phyloP scores from a whole-genome alignment of 176 grass and related monocot species.

The Lolium rigidum region DNA sequence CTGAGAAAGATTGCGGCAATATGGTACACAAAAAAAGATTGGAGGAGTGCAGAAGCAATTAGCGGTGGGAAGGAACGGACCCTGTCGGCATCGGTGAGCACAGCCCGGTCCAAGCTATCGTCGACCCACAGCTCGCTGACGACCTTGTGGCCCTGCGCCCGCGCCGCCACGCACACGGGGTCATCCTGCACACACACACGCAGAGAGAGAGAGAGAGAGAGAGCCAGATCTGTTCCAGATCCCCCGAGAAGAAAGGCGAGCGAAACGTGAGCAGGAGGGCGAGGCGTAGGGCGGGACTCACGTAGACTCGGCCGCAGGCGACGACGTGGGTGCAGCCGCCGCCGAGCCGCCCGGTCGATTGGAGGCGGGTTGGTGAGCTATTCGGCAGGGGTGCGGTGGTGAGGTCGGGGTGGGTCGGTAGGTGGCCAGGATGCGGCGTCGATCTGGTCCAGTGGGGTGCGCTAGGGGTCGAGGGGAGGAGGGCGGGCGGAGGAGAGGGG shows the following conservation, averaged over 20 bases:
- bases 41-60: not conserved
- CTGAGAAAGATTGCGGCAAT: not conserved
- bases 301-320: constrained; percentile 66
- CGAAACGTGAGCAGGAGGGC: too few relatives aligned
- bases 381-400: too few relatives aligned
- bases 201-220: too few relatives aligned
- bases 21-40: not conserved
- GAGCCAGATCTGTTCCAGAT: constrained; percentile 27
- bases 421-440: too few relatives aligned
- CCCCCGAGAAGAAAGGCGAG: too few relatives aligned
- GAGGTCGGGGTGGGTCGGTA: too few relatives aligned
- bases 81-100: constrained; percentile 58
- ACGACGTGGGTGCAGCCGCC: constrained; percentile 73
- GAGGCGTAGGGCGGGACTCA: constrained; percentile 63
- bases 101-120: constrained; percentile 60
- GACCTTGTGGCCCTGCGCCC: constrained; percentile 68
- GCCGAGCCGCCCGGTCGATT: constrained; percentile 47
- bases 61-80: constrained; percentile 31
- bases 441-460: too few relatives aligned
- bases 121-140: constrained; percentile 85
- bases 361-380: too few relatives aligned
- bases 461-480: too few relatives aligned
- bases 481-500: too few relatives aligned
- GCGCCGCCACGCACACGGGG: constrained; percentile 63
- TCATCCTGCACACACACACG: constrained; percentile 64